Base-by-base conservation (phyloP, 2,329 filamentous ascomycete genomes). In the Pseudophaeomoniella oleicola region DNA sequence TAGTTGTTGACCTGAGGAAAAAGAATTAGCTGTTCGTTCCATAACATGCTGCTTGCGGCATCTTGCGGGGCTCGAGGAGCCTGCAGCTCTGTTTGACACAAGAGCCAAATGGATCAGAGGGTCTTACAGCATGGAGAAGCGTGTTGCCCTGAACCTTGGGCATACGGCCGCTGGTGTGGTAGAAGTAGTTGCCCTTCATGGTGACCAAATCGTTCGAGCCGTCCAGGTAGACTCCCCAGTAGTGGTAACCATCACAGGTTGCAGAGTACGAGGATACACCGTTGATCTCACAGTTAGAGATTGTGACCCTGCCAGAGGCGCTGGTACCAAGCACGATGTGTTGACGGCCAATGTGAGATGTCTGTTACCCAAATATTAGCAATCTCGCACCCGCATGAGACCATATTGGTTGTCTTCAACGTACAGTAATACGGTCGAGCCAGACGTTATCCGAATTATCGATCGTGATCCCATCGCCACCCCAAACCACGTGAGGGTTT, bases 231-330 rank as follows among this genome's bases (percentile, higher is more conserved):
- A 75, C 53, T 18, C 56, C 63, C 69, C 72, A 76, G 65, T 76
- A 75, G 56, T 74, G 70, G 53, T 71, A 63, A 30, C 59, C 62
- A 48, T 76, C 60, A 54, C 72, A 77, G 33, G 64, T 69, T 3
- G 72, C 65, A 9, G 70, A 75, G 58, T 62, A 76, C 13, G 55
- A 51, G 19, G 64, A 64, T 16, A 51, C 50, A 32, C 73, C 73
- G 47, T 78, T 65, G 45, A 78, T 67, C 49, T 72, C 67, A 55
- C 50, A 62, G 64, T 77, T 75, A 45, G 71, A 71, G 51, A 78
- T 66, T 17, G 71, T 73, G 14, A 77, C 67, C 32, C 68, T 67
- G 51, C 63, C 64, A 46, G 63, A 66, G 35, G 69, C 63, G 3
- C 52, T 48, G 49, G 63, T 67, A 41, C 73, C 72, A 35, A 71